Percentiles rank a stretch among this genome's conserved stretches.
These are phyloP conservation scores for Microbotryum intermedium DNA, from an alignment of 1,284 basidiomycete species.

Conservation along the genomic window DNA sequence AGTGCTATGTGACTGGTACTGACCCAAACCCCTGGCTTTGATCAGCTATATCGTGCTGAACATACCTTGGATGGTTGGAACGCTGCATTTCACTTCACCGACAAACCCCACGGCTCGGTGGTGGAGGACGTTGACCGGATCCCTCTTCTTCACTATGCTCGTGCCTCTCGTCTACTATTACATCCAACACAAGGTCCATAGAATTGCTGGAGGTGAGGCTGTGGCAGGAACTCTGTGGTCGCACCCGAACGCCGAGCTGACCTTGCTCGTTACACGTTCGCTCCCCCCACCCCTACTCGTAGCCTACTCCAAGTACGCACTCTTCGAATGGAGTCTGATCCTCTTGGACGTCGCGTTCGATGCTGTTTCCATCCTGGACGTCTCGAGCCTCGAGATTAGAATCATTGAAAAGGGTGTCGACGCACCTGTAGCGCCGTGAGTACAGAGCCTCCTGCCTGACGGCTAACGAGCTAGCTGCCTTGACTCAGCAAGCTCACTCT, in stretches of 20 bases:
- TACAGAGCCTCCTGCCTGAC: not conserved
- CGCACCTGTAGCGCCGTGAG: not conserved
- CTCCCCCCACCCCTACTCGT: not conserved
- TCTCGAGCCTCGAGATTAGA: constrained; percentile 35
- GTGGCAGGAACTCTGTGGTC: not conserved
- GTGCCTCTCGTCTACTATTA: constrained; percentile 74
- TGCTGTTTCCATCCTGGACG: constrained; percentile 56
- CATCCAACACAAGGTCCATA: constrained; percentile 69
- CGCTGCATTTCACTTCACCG: constrained; percentile 51
- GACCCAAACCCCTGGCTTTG: not conserved
- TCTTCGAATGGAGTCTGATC: constrained; percentile 81
- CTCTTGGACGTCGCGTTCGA: constrained; percentile 71
- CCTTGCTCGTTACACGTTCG: not conserved
- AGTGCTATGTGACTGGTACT: not conserved
- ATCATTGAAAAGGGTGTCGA: not conserved
- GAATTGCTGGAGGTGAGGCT: constrained; percentile 61
- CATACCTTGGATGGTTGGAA: constrained; percentile 67
- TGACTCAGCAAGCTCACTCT: not conserved
- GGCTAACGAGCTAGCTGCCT: no score
- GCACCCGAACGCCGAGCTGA: constrained; percentile 1
- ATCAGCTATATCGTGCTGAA: constrained; percentile 38
- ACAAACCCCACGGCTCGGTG: constrained; percentile 42
- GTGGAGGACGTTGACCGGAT: constrained; percentile 44
- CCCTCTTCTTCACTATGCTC: constrained; percentile 55
- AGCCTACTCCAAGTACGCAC: constrained; percentile 77